A percentile compares a stretch with the other conserved stretches of the same genome.
These are phyloP conservation scores for Tylopilus subfusipes DNA, from an alignment of 768 basidiomycete genomes.

Conservation along the genomic window DNA sequence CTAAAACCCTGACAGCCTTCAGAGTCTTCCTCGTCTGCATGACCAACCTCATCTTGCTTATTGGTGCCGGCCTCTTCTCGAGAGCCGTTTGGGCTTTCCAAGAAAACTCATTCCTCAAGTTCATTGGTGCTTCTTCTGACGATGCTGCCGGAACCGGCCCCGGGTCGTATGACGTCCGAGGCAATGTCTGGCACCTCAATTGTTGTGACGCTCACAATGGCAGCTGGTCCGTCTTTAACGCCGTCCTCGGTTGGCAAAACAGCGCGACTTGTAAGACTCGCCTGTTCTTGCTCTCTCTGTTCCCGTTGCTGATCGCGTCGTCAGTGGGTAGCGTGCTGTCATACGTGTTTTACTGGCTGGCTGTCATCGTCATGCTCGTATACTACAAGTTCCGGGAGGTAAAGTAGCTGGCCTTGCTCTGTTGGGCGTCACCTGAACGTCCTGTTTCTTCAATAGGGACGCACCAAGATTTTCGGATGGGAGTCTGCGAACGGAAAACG, in stretches of 20 bases:
- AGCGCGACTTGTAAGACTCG: conserved; percentile 56
- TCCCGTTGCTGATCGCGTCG: neutral
- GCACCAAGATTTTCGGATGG: conserved; percentile 55
- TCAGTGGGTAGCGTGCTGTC: conserved; percentile 74
- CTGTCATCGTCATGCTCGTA: conserved; percentile 65
- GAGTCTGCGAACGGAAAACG: conserved; percentile 49
- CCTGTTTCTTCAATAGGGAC: conserved; percentile 44
- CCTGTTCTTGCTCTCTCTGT: neutral
- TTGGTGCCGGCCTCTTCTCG: conserved; percentile 91
- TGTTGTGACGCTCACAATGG: conserved; percentile 67
- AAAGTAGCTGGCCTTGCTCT: neutral
- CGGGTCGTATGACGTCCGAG: conserved; percentile 76
- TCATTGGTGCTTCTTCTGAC: conserved; percentile 74
- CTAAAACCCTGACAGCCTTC: conserved; percentile 45
- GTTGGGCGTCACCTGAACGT: neutral
- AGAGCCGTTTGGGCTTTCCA: conserved; percentile 74
- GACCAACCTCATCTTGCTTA: conserved; percentile 88
- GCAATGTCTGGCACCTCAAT: conserved; percentile 84
- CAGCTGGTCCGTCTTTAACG: conserved; percentile 81
- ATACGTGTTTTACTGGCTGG: conserved; percentile 92
- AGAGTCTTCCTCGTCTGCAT: conserved; percentile 87
- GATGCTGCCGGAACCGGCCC: conserved; percentile 71
- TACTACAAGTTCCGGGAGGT: conserved; percentile 65
- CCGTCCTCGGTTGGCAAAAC: conserved; percentile 88
- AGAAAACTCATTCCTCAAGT: conserved; percentile 55